These are phyloP conservation scores for Pythium biforme DNA, from an alignment of 352 stramenopile genomes.

Conservation along the genomic window DNA sequence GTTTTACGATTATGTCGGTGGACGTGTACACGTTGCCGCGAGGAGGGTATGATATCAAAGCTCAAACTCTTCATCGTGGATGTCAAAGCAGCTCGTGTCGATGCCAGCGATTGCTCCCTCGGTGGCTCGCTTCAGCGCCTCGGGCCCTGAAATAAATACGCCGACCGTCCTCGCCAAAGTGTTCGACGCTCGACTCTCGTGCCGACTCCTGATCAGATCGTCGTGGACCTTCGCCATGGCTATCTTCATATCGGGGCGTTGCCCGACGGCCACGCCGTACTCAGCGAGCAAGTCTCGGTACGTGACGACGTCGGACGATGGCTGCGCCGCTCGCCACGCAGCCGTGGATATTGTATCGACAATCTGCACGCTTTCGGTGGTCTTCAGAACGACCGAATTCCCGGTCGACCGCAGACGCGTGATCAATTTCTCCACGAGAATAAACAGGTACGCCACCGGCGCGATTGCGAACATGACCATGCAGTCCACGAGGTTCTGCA, in stretches of 20 bases:
- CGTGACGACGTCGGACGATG: conserved; percentile 3
- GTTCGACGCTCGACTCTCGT: not conserved
- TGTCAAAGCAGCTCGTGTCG: conserved; percentile 19
- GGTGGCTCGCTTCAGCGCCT: conserved; percentile 20
- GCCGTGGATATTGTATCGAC: not conserved
- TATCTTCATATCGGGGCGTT: conserved; percentile 13
- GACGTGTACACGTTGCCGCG: too few relatives aligned
- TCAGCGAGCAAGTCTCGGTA: conserved; percentile 22
- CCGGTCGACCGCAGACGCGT: not conserved
- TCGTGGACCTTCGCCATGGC: conserved; percentile 8
- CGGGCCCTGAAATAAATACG: conserved; percentile 21
- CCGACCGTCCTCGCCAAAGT: conserved; percentile 5
- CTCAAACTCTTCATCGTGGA: conserved; percentile 26
- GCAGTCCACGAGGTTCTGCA: conserved; percentile 32
- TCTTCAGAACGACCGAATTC: not conserved
- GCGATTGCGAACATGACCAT: conserved; percentile 27
- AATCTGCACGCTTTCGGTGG: not conserved
- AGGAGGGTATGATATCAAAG: too few relatives aligned
- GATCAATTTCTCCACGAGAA: conserved; percentile 11
- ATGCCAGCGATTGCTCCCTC: conserved; percentile 11
- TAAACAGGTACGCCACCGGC: conserved; percentile 19
- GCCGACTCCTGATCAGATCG: conserved; percentile 1
- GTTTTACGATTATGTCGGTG: too few relatives aligned
- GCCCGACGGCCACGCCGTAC: conserved; percentile 19
- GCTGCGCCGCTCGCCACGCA: not conserved